Evolutionary conservation across 73 alveolate genomes (phyloP).

Genomic region (Paramecium bursaria): DNA sequence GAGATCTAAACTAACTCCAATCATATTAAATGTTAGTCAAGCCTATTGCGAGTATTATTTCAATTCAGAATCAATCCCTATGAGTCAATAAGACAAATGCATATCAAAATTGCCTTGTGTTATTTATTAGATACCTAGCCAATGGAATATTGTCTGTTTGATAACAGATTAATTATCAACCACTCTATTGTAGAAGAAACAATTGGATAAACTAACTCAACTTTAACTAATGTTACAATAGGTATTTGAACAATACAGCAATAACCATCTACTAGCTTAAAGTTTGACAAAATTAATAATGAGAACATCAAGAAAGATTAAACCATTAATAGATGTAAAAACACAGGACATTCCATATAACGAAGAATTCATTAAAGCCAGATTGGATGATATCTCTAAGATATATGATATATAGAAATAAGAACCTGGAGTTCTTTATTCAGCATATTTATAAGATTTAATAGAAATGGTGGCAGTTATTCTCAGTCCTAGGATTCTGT

Average conservation of each 20-base stretch:
- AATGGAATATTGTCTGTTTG: slow-evolving; percentile 77
- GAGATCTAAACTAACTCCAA: slow-evolving; percentile 74
- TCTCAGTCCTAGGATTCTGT: background rate
- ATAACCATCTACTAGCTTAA: slow-evolving; percentile 26
- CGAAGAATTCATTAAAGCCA: slow-evolving; percentile 11
- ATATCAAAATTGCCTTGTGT: slow-evolving; percentile 74
- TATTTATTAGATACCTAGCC: slow-evolving; percentile 76
- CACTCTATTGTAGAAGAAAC: slow-evolving; percentile 18
- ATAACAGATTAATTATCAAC: slow-evolving; percentile 66
- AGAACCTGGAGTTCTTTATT: slow-evolving; percentile 63
- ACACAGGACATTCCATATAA: background rate
- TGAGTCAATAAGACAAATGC: slow-evolving; percentile 51
- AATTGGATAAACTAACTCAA: slow-evolving; percentile 2
- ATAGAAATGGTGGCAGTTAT: slow-evolving; percentile 63
- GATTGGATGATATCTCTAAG: slow-evolving; percentile 8
- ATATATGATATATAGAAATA: background rate
- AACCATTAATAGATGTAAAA: slow-evolving; percentile 7
- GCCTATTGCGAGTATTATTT: slow-evolving; percentile 78
- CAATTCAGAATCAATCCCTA: slow-evolving; percentile 74
- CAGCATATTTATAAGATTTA: slow-evolving; percentile 63
- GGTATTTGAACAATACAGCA: background rate
- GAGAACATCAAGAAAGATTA: slow-evolving; percentile 52
- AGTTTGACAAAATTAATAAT: slow-evolving; percentile 55
- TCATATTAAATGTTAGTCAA: slow-evolving; percentile 75
- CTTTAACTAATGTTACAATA: slow-evolving; percentile 10